Conservation (phyloP, 768 basidiomycete species). For the Boletus pseudopeckii region DNA sequence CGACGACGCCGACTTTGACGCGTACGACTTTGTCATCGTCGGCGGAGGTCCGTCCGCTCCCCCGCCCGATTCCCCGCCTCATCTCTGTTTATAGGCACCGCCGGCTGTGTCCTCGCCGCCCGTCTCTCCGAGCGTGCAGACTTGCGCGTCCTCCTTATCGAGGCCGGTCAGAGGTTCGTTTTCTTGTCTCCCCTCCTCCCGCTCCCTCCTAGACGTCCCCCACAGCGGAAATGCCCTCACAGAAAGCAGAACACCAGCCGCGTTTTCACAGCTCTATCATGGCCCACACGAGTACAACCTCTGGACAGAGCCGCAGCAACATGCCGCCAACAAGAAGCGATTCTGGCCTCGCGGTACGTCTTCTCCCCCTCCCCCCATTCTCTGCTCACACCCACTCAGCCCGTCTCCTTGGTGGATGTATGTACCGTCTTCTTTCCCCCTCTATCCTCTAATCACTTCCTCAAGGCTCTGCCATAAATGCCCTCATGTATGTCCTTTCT, state of each 20-base stretch:
- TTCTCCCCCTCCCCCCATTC: background rate
- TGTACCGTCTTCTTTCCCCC: slow-evolving; percentile 24
- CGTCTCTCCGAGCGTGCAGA: slow-evolving; percentile 39
- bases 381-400: slow-evolving; percentile 35
- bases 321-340: slow-evolving; percentile 44
- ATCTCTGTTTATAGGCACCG: slow-evolving; percentile 33
- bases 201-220: background rate
- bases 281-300: slow-evolving; percentile 51
- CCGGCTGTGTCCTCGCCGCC: slow-evolving; percentile 44
- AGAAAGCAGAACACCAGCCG: slow-evolving; percentile 44
- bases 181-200: background rate
- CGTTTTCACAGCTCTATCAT: slow-evolving; percentile 40
- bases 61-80: background rate
- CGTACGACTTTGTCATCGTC: slow-evolving; percentile 51
- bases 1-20: slow-evolving; percentile 14
- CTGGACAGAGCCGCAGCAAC: slow-evolving; percentile 53
- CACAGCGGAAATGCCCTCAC: slow-evolving; percentile 43
- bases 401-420: slow-evolving; percentile 73
- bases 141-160: slow-evolving; percentile 39
- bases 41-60: slow-evolving; percentile 48
- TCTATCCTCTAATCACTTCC: background rate
- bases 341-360: slow-evolving; percentile 65
- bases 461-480: slow-evolving; percentile 63
- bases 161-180: slow-evolving; percentile 44
- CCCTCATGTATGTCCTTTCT: slow-evolving; percentile 37